Evolutionary conservation across 768 basidiomycete species (phyloP).

Genomic region (Sutorius australiensis): DNA sequence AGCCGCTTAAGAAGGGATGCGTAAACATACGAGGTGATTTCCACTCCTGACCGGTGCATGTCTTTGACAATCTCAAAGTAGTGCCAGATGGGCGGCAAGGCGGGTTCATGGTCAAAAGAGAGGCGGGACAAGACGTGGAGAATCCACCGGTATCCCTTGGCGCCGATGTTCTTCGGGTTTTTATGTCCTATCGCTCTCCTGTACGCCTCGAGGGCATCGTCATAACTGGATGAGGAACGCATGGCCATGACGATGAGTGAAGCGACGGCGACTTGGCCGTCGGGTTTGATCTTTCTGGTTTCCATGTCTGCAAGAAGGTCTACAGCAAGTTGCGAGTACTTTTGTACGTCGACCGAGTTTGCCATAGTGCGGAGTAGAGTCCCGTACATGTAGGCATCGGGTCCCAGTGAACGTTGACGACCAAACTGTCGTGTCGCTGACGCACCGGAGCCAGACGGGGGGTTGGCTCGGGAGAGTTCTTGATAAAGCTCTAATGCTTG

Average conservation of each 20-base stretch:
- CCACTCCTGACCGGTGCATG: slow-evolving; percentile 66
- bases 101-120: slow-evolving; percentile 40
- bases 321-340: slow-evolving; percentile 46
- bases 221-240: slow-evolving; percentile 49
- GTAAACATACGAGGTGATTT: slow-evolving; percentile 58
- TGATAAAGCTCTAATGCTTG: slow-evolving; percentile 51
- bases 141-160: slow-evolving; percentile 59
- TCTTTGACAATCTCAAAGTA: slow-evolving; percentile 78
- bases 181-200: slow-evolving; percentile 31
- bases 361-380: slow-evolving; percentile 47
- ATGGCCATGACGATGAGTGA: slow-evolving; percentile 64
- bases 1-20: slow-evolving; percentile 62
- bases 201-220: slow-evolving; percentile 66
- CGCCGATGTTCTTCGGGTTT: slow-evolving; percentile 40
- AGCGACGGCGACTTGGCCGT: slow-evolving; percentile 43
- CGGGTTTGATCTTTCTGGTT: slow-evolving; percentile 40
- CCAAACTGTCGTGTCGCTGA: slow-evolving; percentile 16
- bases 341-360: slow-evolving; percentile 41
- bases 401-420: slow-evolving; percentile 38
- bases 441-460: slow-evolving; percentile 18
- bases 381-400: slow-evolving; percentile 53
- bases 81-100: slow-evolving; percentile 43
- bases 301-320: slow-evolving; percentile 68
- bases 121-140: slow-evolving; percentile 61
- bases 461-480: slow-evolving; percentile 39